Base-by-base conservation (phyloP, 1,139 yeast species). In the Lodderomyces margitis region DNA sequence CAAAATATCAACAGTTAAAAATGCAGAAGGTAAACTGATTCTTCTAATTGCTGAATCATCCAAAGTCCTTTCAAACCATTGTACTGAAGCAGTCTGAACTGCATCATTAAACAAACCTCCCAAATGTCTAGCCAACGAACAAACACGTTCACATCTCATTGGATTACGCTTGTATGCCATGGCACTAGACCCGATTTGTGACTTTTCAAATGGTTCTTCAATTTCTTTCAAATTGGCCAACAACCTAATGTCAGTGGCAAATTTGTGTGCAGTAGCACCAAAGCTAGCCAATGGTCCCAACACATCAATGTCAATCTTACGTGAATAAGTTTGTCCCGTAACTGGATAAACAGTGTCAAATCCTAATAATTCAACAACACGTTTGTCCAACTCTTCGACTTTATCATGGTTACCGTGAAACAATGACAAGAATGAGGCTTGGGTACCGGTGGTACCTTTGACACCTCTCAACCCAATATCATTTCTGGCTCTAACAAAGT, bases 151-250 rank as follows among this genome's bases (percentile, higher is more conserved):
- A 62, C 94, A 85, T 74, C 99, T 85, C 99, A 92, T 92, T 66
- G 99, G 99, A 74, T 92, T 92, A 73, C 99, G 87, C 80, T 92
- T 92, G 76, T 92, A 92, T 21, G 99, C 99, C 99, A 92, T 92
- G 34, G 98, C 98, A 45, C 91, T 80, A 16, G 98, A 91, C 33
- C 99, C 99, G 61, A 92, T 92, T 74, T 92, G 99, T 19, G 92
- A 82, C 70, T 87, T 88, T 74, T 92, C 98, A 63, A 92, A 94
- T 21, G 99, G 99, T 67, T 92, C 99, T 72, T 94, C 98, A 53
- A 92, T 70, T 72, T 92, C 98, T 72, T 92, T 92, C 73, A 92
- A 80, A 69, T 92, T 91, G 51, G 99, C 99, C 57, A 94, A 78
- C 60, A 92, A 77, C 68, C 99, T 83, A 55, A 92, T 82, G 64